Base-by-base conservation (phyloP, 2,329 filamentous ascomycete genomes). In the Aspergillus niger region DNA sequence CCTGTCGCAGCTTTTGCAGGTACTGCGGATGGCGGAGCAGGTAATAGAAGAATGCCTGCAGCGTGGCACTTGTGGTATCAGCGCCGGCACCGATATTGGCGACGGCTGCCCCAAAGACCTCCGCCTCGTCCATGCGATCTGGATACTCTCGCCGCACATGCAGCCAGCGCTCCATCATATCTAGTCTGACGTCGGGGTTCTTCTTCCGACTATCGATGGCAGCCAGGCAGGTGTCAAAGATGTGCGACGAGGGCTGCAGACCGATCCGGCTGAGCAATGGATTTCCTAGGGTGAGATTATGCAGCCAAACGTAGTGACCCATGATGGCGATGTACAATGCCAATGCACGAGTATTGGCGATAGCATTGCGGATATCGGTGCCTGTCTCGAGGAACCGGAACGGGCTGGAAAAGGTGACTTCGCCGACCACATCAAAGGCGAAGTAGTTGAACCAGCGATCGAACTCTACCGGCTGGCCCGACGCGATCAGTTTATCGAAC, bases 401-500 rank as follows among this genome's bases (percentile, higher is more conserved):
- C 2, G 70, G 70, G 36, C 71, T 72, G 44, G 72, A 74, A 63
- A 76, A 77, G 3, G 68, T 76, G 10, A 74, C 70, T 57, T 77
- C 70, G n/a, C 75, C 75, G 20, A 75, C 63, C 28, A 73, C 71
- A 47, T 77, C 74, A 44, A 74, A 77, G 28, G 74, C 71, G 56
- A 74, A 69, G 60, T 72, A 79, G 56, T 74, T 79, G 56, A 81
- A 76, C 74, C 75, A 79, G 26, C 72, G 57, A 30, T 77, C 73
- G 13, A 81, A 76, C 17, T 77, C 68, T n/a, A 78, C 62, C 3
- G 69, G 67, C 11, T 62, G 5, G 22, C 60, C 65, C 1, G 61
- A 59, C 13, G 63, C 57, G 32, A 65, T 63, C n/a, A 73, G 60
- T 1, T 62, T 59, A 50, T 74, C 63, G 48, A 79, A 63, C 3